A percentile compares a stretch with the other conserved stretches of the same genome.
These are phyloP conservation scores for Saccharomycopsis javanensis DNA, from an alignment of 805 yeast species.

Conservation along the genomic window DNA sequence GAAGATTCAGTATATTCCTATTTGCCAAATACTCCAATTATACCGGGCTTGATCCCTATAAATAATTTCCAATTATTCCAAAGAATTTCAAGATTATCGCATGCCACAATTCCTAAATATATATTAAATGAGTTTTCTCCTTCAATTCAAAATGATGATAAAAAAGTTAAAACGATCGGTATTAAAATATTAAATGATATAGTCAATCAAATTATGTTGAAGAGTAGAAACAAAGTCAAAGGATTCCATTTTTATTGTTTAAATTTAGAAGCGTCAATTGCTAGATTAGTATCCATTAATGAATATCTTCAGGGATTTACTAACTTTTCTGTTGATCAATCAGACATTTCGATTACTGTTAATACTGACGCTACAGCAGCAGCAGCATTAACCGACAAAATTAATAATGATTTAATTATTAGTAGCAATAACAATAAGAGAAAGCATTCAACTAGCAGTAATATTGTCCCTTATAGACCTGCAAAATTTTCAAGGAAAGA, in stretches of 20 bases:
- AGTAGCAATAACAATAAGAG: not conserved
- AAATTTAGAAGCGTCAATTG: constrained; percentile 86
- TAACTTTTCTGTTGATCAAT: constrained; percentile 10
- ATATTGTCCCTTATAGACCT: not conserved
- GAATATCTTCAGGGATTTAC: constrained; percentile 15
- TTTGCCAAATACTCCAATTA: constrained; percentile 33
- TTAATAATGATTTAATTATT: not conserved
- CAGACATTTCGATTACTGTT: constrained; percentile 4
- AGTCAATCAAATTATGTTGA: constrained; percentile 43
- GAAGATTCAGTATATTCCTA: constrained; percentile 36
- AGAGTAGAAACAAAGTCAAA: constrained; percentile 38
- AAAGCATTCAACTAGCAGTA: not conserved
- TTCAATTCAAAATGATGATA: constrained; percentile 58
- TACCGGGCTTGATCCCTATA: constrained; percentile 90
- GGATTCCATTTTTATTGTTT: constrained; percentile 91
- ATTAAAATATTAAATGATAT: constrained; percentile 62
- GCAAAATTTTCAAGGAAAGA: constrained; percentile 37
- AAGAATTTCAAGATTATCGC: constrained; percentile 82
- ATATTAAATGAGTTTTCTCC: constrained; percentile 47
- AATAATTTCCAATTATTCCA: constrained; percentile 74
- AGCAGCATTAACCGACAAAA: not conserved
- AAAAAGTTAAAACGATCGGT: constrained; percentile 72
- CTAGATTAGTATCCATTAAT: constrained; percentile 65
- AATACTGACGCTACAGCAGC: not conserved
- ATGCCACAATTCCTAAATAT: constrained; percentile 65